Base-by-base conservation (phyloP, 1,284 basidiomycete genomes). In the Papiliotrema laurentii region DNA sequence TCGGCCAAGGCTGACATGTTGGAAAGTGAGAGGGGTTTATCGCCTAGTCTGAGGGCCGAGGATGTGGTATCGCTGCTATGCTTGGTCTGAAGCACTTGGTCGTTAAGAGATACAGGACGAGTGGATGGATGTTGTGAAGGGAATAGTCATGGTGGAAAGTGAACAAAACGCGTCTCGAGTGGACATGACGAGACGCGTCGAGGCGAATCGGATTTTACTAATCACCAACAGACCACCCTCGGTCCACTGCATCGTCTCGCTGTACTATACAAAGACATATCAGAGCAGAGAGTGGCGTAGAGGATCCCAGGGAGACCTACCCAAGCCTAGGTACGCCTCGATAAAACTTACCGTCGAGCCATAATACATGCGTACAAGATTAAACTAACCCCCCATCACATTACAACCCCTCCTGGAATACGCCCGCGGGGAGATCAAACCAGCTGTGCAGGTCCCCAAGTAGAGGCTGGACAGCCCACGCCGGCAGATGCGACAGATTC, bases 371-470 rank as follows among this genome's bases (percentile, higher is more conserved):
- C n/a, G n/a, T n/a, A n/a, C n/a, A n/a, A n/a, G n/a, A n/a, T n/a
- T n/a, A n/a, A n/a, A n/a, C n/a, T n/a, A n/a, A n/a, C n/a, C n/a
- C n/a, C n/a, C n/a, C n/a, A n/a, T n/a, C n/a, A n/a, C n/a, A n/a
- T n/a, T n/a, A n/a, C n/a, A n/a, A n/a, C n/a, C n/a, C n/a, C n/a
- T n/a, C n/a, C n/a, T n/a, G n/a, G 38, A 69, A 71, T 24, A 71
- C 26, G 3, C 64, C 64, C 9, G 60, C 61, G 3, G 66, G 68
- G 11, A 72, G 51, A 51, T 73, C 71, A 47, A 72, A 73, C 71
- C 66, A 73, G 48, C 69, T 58, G 47, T 75, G 68, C 50, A 73
- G 43, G 53, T 71, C 71, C 5, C 68, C 69, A 13, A 71, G 53
- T 14, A 68, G 52, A 11, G 70, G 67, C 56, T 70, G 63, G 5